Base-by-base conservation (phyloP, 495 filamentous ascomycete genomes). In the Pyrenula massariospora region DNA sequence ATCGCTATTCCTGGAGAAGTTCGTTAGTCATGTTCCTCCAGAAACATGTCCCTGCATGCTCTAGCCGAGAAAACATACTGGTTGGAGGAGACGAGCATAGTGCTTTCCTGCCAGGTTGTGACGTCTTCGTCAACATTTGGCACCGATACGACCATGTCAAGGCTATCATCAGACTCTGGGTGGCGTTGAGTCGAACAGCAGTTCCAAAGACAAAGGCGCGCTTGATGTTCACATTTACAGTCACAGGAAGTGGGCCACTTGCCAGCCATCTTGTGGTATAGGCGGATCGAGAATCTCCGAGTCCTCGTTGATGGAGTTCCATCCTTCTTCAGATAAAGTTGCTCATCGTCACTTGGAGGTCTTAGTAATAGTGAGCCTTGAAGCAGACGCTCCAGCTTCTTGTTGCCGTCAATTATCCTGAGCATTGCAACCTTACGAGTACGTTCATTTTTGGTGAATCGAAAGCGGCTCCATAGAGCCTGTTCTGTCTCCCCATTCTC, bases 361-460 rank as follows among this genome's bases (percentile, higher is more conserved):
- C 31, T 42, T 15, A 42, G 31, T 42, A 42, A 15, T 42, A 42
- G 31, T 42, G 31, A 42, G 31, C 42, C 42, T 22, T 56, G 42
- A 25, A 56, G 22, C 23, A 56, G 50, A 24, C 54, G 25, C 36
- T 56, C 54, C 42, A 56, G 36, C 36, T 56, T 56, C 47, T 56
- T 56, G 21, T 56, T 56, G 20, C 42, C 48, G 15, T 50, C 50
- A 24, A 48, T 49, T 22, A 56, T 56, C 22, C 21, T 56, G 22
- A 49, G 48, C 36, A 56, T 5, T 22, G 48, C 50, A n/a, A 24
- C 50, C 19, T 8, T 20, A 19, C 54, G 54, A 23, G 36, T 42
- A 22, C 31, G 36, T 50, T 24, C 54, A 25, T 56, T 49, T 21
- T 42, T 56, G 2, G 54, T 56, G 24, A 56, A 56, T 48, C 50